A percentile compares a stretch with the other conserved stretches of the same genome.
Conservation (phyloP, 305 asterid species). For the Ruellia speciosa region DNA sequence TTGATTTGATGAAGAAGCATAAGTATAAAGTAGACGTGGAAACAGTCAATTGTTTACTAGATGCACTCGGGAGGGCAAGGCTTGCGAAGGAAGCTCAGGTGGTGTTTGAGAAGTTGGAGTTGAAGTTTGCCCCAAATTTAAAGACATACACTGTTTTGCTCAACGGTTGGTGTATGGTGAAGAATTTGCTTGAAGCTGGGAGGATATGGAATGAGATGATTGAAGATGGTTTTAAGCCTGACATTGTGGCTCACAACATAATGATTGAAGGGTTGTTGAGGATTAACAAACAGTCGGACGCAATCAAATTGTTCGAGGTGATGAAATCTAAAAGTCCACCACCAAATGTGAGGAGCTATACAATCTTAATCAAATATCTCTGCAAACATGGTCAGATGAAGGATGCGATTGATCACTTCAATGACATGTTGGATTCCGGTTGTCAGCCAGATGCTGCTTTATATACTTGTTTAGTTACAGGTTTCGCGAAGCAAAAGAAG, state of each 20-base stretch:
- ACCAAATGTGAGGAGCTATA: slow-evolving; percentile 65
- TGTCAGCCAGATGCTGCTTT: slow-evolving; percentile 59
- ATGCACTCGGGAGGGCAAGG: slow-evolving; percentile 74
- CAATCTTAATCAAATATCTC: slow-evolving; percentile 50
- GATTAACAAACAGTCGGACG: slow-evolving; percentile 46
- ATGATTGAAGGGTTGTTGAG: slow-evolving; percentile 76
- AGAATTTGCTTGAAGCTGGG: slow-evolving; percentile 80
- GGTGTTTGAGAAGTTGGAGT: slow-evolving; percentile 62
- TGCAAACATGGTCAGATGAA: slow-evolving; percentile 59
- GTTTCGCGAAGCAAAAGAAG: slow-evolving; percentile 60
- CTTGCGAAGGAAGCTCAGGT: slow-evolving; percentile 74
- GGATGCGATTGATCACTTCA: slow-evolving; percentile 51
- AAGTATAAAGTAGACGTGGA: slow-evolving; percentile 52
- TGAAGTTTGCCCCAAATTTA: slow-evolving; percentile 54
- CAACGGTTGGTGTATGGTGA: slow-evolving; percentile 73
- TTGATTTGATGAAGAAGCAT: slow-evolving; percentile 73
- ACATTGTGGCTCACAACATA: slow-evolving; percentile 61
- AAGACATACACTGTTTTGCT: slow-evolving; percentile 61
- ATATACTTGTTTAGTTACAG: slow-evolving; percentile 69
- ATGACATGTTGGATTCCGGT: slow-evolving; percentile 53
- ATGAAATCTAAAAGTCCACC: slow-evolving; percentile 69
- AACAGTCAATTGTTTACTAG: slow-evolving; percentile 63
- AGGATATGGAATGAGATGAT: slow-evolving; percentile 78
- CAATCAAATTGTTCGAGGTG: slow-evolving; percentile 59
- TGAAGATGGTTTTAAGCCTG: slow-evolving; percentile 68